These are phyloP conservation scores for Wilcoxina mikolae DNA, from an alignment of 495 filamentous ascomycete species.

Conservation along the genomic window DNA sequence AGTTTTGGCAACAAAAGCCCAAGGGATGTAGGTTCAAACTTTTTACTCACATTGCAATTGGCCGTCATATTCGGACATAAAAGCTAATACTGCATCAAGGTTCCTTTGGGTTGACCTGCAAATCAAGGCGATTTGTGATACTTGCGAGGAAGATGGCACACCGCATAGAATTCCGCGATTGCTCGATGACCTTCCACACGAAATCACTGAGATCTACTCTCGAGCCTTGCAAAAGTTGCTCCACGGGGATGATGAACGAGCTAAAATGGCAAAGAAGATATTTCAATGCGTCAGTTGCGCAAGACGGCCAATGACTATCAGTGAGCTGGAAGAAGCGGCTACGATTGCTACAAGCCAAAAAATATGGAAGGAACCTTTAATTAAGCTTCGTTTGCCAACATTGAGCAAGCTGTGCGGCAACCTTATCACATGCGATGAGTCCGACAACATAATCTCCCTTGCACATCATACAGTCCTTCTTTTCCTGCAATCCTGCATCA, in stretches of 20 bases:
- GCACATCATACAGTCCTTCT: background rate
- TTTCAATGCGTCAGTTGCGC: conserved; percentile 12
- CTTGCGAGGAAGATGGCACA: conserved; percentile 15
- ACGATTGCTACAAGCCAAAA: conserved; percentile 6
- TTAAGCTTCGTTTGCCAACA: background rate
- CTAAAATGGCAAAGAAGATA: background rate
- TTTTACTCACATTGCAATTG: background rate
- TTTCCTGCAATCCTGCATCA: background rate
- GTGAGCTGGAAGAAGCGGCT: conserved; percentile 13
- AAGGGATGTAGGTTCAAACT: background rate
- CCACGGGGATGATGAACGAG: conserved; percentile 11
- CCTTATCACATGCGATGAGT: background rate
- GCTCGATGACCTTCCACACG: background rate
- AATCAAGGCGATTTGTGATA: conserved; percentile 29
- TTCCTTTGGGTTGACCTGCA: conserved; percentile 35
- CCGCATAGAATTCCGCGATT: conserved; percentile 1
- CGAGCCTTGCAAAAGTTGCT: background rate
- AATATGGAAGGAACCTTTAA: conserved; percentile 4
- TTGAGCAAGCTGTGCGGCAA: background rate
- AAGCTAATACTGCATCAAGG: conserved; percentile 17
- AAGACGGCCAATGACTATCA: conserved; percentile 10
- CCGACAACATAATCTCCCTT: background rate
- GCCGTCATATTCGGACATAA: background rate
- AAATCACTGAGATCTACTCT: background rate
- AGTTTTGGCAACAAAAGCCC: background rate